These are phyloP conservation scores for Ceratorhiza oryzae-sativae DNA, from an alignment of 1,284 basidiomycete species.

Conservation along the genomic window DNA sequence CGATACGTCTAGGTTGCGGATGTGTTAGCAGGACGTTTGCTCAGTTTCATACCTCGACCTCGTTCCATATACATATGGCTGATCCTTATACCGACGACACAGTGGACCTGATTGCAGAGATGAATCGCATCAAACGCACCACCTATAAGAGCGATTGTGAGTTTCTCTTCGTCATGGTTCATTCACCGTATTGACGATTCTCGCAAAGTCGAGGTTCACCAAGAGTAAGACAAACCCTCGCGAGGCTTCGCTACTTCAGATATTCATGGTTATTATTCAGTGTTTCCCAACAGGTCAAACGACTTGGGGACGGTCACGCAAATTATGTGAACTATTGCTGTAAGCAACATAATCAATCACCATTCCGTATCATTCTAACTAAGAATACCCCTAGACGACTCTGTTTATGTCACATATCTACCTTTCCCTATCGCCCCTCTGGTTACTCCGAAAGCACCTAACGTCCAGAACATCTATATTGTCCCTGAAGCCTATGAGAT, in stretches of 20 bases:
- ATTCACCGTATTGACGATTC: too few relatives aligned
- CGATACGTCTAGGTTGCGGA: slow-evolving; percentile 56
- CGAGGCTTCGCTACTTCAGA: not conserved
- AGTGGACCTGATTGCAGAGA: slow-evolving; percentile 60
- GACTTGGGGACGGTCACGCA: slow-evolving; percentile 66
- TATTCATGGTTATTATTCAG: not conserved
- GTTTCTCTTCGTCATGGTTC: not conserved
- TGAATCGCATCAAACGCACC: slow-evolving; percentile 58
- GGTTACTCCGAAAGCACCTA: slow-evolving; percentile 54
- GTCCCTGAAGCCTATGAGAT: slow-evolving; percentile 66
- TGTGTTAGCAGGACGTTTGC: slow-evolving; percentile 63
- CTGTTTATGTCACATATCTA: slow-evolving; percentile 54
- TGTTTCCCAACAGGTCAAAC: slow-evolving; percentile 59
- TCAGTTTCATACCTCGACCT: slow-evolving; percentile 65
- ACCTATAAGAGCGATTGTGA: slow-evolving; percentile 61
- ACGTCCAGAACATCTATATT: slow-evolving; percentile 57
- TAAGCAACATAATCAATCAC: not conserved
- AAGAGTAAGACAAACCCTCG: slow-evolving; percentile 15
- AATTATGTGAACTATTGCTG: slow-evolving; percentile 56
- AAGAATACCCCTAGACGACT: slow-evolving; percentile 30
- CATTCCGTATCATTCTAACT: not conserved
- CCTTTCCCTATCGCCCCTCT: slow-evolving; percentile 63
- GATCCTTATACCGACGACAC: slow-evolving; percentile 61
- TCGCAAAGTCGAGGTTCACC: slow-evolving; percentile 25
- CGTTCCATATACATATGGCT: slow-evolving; percentile 63